Conservation (phyloP, 306 rosid genomes). For the Cucumis sativus region DNA sequence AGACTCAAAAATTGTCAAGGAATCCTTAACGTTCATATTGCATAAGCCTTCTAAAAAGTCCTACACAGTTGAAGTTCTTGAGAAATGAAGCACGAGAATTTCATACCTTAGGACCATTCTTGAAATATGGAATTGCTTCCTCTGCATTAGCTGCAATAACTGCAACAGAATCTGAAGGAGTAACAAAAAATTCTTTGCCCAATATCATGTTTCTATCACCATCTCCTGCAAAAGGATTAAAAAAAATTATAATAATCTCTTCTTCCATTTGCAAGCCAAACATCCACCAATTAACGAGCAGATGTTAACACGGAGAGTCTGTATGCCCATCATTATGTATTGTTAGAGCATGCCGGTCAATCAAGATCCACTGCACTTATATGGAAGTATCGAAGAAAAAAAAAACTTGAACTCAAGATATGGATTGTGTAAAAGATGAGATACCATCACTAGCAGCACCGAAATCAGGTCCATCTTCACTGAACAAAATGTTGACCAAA, state of each 20-base stretch:
- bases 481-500: conserved; percentile 61
- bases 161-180: conserved; percentile 98
- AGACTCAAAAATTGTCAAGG: not conserved
- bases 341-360: not conserved
- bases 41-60: not conserved
- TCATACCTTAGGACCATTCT: conserved; percentile 53
- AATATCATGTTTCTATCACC: conserved; percentile 99
- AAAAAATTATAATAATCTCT: conserved; percentile 1
- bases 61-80: not conserved
- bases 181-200: conserved; percentile 74
- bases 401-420: not conserved
- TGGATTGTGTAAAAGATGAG: conserved; percentile 4
- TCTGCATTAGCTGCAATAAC: conserved; percentile 91
- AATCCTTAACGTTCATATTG: not conserved
- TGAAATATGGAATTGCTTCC: conserved; percentile 81
- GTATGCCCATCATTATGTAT: not conserved
- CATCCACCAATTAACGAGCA: not conserved
- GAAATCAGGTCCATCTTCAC: conserved; percentile 81
- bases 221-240: conserved; percentile 44
- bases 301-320: not conserved
- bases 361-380: too few relatives aligned
- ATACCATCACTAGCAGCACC: conserved; percentile 99
- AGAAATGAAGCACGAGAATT: conserved; percentile 8
- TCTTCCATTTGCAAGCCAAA: not conserved
- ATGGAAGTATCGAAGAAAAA: not conserved